Base-by-base conservation (phyloP, 176 grass and related monocot genomes). In the Aegilops tauschii region DNA sequence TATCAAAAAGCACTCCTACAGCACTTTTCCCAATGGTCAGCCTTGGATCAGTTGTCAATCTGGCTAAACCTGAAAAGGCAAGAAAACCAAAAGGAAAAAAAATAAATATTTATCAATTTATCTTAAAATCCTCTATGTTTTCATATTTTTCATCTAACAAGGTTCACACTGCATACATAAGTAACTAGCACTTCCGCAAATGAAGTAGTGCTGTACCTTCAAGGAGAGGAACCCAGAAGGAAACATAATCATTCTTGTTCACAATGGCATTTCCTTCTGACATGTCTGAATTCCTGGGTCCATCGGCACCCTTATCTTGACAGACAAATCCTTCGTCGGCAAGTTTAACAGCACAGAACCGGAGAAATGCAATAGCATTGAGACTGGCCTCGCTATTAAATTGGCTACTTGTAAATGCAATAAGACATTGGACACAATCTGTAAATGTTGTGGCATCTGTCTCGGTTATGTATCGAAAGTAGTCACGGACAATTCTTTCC, bases 381-480 rank as follows among this genome's bases (percentile, higher is more conserved):
- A 99, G 90, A 80, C 92, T 99, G 37, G 92, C 92, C 78, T 99
- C 97, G 42, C 94, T 99, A 83, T 80, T 99, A 81, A 96, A 99
- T 84, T 94, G 93, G 76, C 97, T 99, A 80, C 87, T 91, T 67
- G 94, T 99, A 86, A 99, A 99, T 64, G 97, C 80, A 82, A 99
- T 86, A 68, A 99, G 94, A 87, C 94, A 99, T 70, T 95, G 90
- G 29, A 96, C 94, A 87, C 97, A 99, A 85, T 99, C 97, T 39
- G 92, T 94, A 83, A 99, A 99, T 72, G 90, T 91, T 50, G 82
- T 99, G 61, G 94, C 91, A 62, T 99, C 97, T 18, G 97, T 96
- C 89, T 99, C 97, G 69, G 94, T 99, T 94, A 99, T 96, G 84
- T 93, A 95, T 80, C 87, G 94, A 79, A 98, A 99, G 79, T 96